A percentile compares a stretch with the other conserved stretches of the same genome.
These are phyloP conservation scores for Sordariomycetes sp. DNA, from an alignment of 2,329 filamentous ascomycete genomes.

Conservation along the genomic window DNA sequence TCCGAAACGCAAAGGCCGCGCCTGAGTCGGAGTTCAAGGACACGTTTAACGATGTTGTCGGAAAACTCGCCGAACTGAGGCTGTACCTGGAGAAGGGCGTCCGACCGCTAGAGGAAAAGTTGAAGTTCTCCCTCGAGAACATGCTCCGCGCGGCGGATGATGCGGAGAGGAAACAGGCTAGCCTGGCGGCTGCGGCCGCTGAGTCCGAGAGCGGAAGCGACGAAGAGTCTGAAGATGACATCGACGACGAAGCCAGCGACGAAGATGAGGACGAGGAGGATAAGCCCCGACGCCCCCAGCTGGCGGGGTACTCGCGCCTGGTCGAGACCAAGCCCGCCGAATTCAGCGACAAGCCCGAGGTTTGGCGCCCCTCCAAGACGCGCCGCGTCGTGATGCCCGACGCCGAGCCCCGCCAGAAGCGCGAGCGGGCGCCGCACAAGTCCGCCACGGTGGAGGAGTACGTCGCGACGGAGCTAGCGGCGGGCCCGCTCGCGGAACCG, in stretches of 20 bases:
- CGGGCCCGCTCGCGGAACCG: conserved; percentile 69
- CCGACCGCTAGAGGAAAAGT: conserved; percentile 72
- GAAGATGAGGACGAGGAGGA: conserved; percentile 16
- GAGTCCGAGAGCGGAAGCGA: conserved; percentile 18
- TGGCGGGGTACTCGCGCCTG: background rate
- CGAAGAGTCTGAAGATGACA: conserved; percentile 20
- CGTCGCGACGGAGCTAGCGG: conserved; percentile 69
- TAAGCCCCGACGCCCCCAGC: conserved; percentile 9
- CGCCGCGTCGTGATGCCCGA: conserved; percentile 76
- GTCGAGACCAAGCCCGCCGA: conserved; percentile 9
- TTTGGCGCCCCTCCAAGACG: conserved; percentile 83
- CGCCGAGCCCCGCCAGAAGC: conserved; percentile 44
- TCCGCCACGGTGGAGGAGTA: conserved; percentile 89
- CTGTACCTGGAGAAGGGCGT: conserved; percentile 90
- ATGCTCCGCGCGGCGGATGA: conserved; percentile 80
- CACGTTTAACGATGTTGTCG: conserved; percentile 42
- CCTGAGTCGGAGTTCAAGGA: conserved; percentile 9
- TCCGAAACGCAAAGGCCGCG: conserved; percentile 40
- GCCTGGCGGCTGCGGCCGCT: background rate
- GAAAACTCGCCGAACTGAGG: conserved; percentile 82
- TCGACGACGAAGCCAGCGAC: conserved; percentile 19
- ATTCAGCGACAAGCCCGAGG: conserved; percentile 34
- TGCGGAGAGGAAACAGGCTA: conserved; percentile 30
- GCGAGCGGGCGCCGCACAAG: conserved; percentile 49
- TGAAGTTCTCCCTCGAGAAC: conserved; percentile 94